phyloP scores from a whole-genome alignment of 164 flowering plant genomes.

The Annona cherimola region DNA sequence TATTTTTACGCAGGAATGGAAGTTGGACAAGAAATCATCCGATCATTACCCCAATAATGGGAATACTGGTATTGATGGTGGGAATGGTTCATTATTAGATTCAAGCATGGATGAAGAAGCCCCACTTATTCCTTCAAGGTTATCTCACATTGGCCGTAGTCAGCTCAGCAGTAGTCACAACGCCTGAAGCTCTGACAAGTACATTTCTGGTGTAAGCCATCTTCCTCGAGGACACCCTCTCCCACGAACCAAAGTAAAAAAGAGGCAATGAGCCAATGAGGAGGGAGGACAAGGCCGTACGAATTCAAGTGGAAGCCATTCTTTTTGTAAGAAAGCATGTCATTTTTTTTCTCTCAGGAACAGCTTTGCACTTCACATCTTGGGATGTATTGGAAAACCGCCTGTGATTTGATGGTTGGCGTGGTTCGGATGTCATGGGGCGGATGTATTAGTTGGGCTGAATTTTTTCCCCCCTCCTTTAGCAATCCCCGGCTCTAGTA shows the following conservation, averaged over 20 bases:
- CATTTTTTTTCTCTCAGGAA: not conserved
- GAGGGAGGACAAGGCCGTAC: not conserved
- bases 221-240: not conserved
- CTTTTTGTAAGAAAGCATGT: not conserved
- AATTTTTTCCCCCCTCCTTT: too few relatives aligned
- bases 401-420: not conserved
- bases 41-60: constrained; percentile 45
- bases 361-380: not conserved
- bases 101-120: constrained; percentile 63
- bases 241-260: not conserved
- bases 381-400: not conserved
- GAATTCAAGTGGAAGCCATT: not conserved
- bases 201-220: not conserved
- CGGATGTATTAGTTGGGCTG: too few relatives aligned
- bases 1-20: constrained; percentile 55
- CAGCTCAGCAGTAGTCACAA: constrained; percentile 41
- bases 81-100: constrained; percentile 31
- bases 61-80: constrained; percentile 21
- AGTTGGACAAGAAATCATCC: constrained; percentile 81
- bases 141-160: constrained; percentile 72
- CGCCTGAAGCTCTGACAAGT: constrained; percentile 14
- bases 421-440: not conserved
- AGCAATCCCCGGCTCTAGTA: too few relatives aligned
- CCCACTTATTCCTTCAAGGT: constrained; percentile 55
- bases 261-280: not conserved